These are phyloP conservation scores for Leccinum variicolor DNA, from an alignment of 768 basidiomycete species.

Conservation along the genomic window DNA sequence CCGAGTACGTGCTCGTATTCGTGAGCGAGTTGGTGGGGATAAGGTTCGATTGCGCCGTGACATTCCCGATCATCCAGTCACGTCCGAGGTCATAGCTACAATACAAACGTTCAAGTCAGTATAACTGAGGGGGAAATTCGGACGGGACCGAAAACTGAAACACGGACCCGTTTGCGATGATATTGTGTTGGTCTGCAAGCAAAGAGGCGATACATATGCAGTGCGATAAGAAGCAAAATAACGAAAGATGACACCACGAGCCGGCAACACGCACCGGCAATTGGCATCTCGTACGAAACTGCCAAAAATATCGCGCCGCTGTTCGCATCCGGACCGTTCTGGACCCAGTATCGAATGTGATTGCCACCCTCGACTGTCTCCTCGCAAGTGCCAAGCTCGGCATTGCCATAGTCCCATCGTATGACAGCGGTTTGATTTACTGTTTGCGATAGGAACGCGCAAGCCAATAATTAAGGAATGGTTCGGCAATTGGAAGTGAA, in stretches of 20 bases:
- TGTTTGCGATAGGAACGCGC: conserved; percentile 26
- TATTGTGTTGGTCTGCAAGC: conserved; percentile 57
- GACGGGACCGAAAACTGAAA: background rate
- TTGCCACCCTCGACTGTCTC: conserved; percentile 86
- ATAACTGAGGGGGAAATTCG: background rate
- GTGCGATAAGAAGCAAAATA: background rate
- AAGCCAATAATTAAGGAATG: background rate
- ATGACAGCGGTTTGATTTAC: conserved; percentile 84
- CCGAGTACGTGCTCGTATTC: conserved; percentile 60
- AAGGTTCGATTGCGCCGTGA: conserved; percentile 45
- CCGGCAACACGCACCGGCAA: conserved; percentile 42
- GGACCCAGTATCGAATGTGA: conserved; percentile 87
- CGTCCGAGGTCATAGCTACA: conserved; percentile 75
- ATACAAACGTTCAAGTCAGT: background rate
- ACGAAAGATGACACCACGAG: conserved; percentile 4
- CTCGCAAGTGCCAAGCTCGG: conserved; percentile 76
- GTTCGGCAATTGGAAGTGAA: conserved; percentile 4
- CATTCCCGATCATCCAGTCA: conserved; percentile 84
- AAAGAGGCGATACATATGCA: background rate
- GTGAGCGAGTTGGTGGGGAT: conserved; percentile 24
- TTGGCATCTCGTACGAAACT: conserved; percentile 67
- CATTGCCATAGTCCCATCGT: conserved; percentile 80
- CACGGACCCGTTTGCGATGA: conserved; percentile 63
- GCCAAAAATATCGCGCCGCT: conserved; percentile 78
- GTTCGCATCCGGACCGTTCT: conserved; percentile 61